Percentiles rank a stretch among this genome's conserved stretches.
Conservation (phyloP, 2,329 filamentous ascomycete genomes). For the Zymoseptoria ardabiliae region DNA sequence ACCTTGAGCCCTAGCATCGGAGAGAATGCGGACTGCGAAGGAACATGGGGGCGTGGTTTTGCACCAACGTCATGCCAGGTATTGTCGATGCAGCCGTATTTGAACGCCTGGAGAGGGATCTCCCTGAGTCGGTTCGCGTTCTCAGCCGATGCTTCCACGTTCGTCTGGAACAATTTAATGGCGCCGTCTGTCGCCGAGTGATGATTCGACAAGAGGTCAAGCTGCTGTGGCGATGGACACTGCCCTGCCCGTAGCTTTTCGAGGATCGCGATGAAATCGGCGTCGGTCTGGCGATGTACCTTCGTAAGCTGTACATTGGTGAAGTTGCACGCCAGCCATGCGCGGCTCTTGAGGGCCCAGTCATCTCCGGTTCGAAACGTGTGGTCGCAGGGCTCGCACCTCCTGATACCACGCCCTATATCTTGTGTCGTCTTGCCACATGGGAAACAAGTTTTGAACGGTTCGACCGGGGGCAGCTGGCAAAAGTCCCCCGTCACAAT, state of each 20-base stretch:
- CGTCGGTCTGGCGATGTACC: conserved; percentile 52
- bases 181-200: neutral
- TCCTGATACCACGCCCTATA: neutral
- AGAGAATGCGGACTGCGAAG: neutral
- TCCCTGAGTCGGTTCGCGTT: neutral
- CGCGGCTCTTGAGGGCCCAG: conserved; percentile 52
- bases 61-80: neutral
- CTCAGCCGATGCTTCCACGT: neutral
- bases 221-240: neutral
- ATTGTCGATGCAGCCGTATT: neutral
- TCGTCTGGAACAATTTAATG: neutral
- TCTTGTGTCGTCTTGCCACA: conserved; percentile 33
- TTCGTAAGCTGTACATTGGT: conserved; percentile 45
- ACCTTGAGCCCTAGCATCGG: neutral
- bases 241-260: conserved; percentile 41
- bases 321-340: conserved; percentile 51
- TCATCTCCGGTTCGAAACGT: conserved; percentile 36
- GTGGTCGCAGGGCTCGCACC: neutral
- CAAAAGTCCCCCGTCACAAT: conserved; percentile 48
- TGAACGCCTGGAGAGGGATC: neutral
- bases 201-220: neutral
- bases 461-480: conserved; percentile 53
- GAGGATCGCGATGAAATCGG: conserved; percentile 47
- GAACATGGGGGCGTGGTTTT: neutral
- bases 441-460: conserved; percentile 46